Percentiles rank a stretch among this genome's conserved stretches.
These are phyloP conservation scores for Venturia oleaginea DNA, from an alignment of 2,329 filamentous ascomycete species.

Conservation along the genomic window DNA sequence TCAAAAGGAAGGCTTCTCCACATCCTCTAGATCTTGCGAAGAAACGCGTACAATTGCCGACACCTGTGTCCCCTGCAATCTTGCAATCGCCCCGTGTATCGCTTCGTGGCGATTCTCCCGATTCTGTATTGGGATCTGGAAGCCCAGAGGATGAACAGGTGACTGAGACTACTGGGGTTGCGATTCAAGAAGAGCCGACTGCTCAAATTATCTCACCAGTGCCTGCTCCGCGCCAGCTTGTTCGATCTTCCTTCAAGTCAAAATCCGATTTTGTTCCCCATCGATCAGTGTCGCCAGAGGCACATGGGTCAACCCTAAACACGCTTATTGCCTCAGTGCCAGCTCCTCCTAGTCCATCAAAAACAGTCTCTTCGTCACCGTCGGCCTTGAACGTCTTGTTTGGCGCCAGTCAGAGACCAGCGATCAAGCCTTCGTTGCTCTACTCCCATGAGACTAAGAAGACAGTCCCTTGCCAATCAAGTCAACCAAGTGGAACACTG, in stretches of 20 bases:
- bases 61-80: not conserved
- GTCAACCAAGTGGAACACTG: not conserved
- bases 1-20: not conserved
- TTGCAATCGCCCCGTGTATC: constrained; percentile 1
- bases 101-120: not conserved
- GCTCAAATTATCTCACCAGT: not conserved
- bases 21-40: not conserved
- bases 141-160: not conserved
- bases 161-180: not conserved
- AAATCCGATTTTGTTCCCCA: not conserved
- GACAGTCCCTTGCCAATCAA: not conserved
- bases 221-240: not conserved
- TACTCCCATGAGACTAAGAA: not conserved
- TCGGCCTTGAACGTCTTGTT: not conserved
- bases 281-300: not conserved
- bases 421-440: not conserved
- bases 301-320: not conserved
- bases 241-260: not conserved
- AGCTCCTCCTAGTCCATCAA: not conserved
- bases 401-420: not conserved
- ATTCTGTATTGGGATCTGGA: not conserved
- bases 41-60: not conserved
- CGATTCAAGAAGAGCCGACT: not conserved
- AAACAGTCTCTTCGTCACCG: not conserved
- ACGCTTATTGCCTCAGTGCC: not conserved